A percentile compares a stretch with the other conserved stretches of the same genome.
Evolutionary conservation across 345 rosid species (phyloP).

Genomic region (Chamaenerion angustifolium): DNA sequence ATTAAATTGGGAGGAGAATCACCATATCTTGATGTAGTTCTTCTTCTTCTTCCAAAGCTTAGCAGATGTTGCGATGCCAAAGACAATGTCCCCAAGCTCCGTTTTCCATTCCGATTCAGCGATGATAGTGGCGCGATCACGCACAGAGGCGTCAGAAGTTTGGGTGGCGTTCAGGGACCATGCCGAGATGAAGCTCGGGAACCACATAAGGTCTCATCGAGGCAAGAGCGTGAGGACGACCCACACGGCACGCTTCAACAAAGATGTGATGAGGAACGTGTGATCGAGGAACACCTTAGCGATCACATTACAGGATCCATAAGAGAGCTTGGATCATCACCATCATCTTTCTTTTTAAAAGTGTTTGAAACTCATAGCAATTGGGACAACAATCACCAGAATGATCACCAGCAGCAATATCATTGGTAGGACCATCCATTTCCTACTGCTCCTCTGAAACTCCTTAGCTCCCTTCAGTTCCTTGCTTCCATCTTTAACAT

Average conservation of each 20-base stretch:
- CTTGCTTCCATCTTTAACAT: conserved; percentile 65
- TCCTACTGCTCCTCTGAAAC: conserved; percentile 65
- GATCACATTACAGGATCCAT: no score
- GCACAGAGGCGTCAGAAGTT: not conserved
- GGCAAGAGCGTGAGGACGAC: conserved; percentile 46
- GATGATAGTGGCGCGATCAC: not conserved
- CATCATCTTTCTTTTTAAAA: conserved; percentile 26
- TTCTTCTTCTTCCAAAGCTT: conserved; percentile 78
- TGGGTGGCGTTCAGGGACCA: not conserved
- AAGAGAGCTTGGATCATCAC: no score
- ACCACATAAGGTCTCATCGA: conserved; percentile 10
- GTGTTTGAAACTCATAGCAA: conserved; percentile 56
- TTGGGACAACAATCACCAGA: conserved; percentile 56
- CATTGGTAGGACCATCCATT: conserved; percentile 61
- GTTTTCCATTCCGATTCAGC: conserved; percentile 16
- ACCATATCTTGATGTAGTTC: conserved; percentile 90
- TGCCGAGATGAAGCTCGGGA: conserved; percentile 1
- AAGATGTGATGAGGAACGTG: no score
- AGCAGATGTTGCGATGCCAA: conserved; percentile 89
- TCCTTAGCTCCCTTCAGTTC: conserved; percentile 58
- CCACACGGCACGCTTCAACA: no score
- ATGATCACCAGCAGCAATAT: conserved; percentile 53
- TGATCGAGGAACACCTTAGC: no score
- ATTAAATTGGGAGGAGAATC: not conserved
- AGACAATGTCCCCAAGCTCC: conserved; percentile 50